Evolutionary conservation across 2,329 filamentous ascomycete genomes (phyloP).

Genomic region (Ophiocordyceps polyrhachis-furcata): DNA sequence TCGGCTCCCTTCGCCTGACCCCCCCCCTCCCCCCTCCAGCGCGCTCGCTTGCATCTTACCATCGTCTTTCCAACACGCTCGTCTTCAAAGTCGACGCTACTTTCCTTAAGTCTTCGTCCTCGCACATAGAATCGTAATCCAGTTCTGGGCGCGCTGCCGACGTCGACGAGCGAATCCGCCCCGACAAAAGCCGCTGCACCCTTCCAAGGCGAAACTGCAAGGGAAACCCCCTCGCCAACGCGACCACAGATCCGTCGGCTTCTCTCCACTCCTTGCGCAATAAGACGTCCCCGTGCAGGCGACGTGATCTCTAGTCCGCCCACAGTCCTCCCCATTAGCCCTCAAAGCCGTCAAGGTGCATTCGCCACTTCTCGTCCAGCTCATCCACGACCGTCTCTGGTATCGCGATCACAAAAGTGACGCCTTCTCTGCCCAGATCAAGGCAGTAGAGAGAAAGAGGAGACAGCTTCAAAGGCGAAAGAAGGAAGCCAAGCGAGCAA

Average conservation of each 20-base stretch:
- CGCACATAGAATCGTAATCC: background rate
- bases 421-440: constrained; percentile 5
- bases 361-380: constrained; percentile 50
- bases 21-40: background rate
- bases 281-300: background rate
- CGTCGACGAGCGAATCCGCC: background rate
- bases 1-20: background rate
- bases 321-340: too few relatives aligned
- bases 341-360: constrained; percentile 41
- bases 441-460: constrained; percentile 14
- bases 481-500: constrained; percentile 16
- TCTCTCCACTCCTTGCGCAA: background rate
- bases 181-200: background rate
- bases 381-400: constrained; percentile 25
- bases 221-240: background rate
- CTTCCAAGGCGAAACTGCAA: background rate
- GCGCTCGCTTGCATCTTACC: background rate
- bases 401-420: constrained; percentile 9
- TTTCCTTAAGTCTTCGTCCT: background rate
- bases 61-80: background rate
- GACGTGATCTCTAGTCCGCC: background rate
- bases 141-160: too few relatives aligned
- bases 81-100: background rate
- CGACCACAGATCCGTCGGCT: background rate
- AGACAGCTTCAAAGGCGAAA: constrained; percentile 14